Base-by-base conservation (phyloP, 495 filamentous ascomycete species). In the Apodospora peruviana region DNA sequence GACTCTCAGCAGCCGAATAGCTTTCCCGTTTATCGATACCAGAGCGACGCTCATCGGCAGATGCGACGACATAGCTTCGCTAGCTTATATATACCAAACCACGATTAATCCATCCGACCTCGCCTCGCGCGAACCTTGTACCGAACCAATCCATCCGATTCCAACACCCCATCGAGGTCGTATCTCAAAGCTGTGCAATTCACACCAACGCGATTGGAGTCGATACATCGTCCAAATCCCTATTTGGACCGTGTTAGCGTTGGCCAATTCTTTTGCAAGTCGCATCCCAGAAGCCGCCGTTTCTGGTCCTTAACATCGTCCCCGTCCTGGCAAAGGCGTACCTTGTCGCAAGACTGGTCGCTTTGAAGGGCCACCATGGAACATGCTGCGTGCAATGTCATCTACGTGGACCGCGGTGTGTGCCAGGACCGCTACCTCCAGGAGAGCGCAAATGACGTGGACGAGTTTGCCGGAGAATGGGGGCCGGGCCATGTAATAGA, bases 321-420 rank as follows among this genome's bases (percentile, higher is more conserved):
- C 11, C 43, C 37, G 29, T 52, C 55, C 62, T 65, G 71, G 68
- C 57, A 60, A 65, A 70, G 65, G 70, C 61, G 68, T 60, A 67
- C 44, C 70, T 68, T 51, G 72, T 74, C 71, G 64, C 62, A 61
- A 67, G 71, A 69, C 71, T 70, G 70, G 69, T 64, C 67, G 71
- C 66, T 69, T 63, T 60, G 57, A 50, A 52, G 44, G 51, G 59
- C 57, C 65, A 70, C 59, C 48, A 86, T 87, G 84, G 86, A 88
- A 67, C 73, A 75, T 67, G 75, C 80, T 57, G 72, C 80, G 52
- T 91, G 85, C 70, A 83, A 86, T 70, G 82, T 88, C 50, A 83
- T 93, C 54, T 93, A 90, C 64, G 87, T 93, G 50, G 86, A 93
- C 69, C 83, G 84, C 61, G 79, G 81, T 43, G 79, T 87, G 45